Evolutionary conservation across 306 rosid genomes (phyloP).

Genomic region (Ceratonia siliqua): DNA sequence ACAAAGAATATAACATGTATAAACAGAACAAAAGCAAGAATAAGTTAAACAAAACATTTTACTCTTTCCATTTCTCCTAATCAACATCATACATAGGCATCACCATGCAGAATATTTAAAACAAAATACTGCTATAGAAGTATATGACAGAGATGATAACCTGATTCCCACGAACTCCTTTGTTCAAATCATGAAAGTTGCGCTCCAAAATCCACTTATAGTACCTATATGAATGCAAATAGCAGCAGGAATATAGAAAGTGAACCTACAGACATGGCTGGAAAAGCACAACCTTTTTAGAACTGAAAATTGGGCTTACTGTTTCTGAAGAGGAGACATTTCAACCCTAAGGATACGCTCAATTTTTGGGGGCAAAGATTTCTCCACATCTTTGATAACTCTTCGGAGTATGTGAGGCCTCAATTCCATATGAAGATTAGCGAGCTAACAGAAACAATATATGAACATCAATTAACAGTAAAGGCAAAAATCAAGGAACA

Average conservation of each 20-base stretch:
- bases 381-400: slow-evolving; percentile 98
- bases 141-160: slow-evolving; percentile 43
- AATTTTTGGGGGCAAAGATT: slow-evolving; percentile 97
- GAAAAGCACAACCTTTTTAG: slow-evolving; percentile 6
- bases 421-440: slow-evolving; percentile 96
- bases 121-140: neutral
- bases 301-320: slow-evolving; percentile 52
- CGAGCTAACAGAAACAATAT: slow-evolving; percentile 62
- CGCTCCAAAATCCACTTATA: slow-evolving; percentile 99
- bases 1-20: neutral
- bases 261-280: slow-evolving; percentile 23
- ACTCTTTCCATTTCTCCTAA: neutral
- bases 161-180: slow-evolving; percentile 99
- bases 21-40: neutral
- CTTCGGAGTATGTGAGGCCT: slow-evolving; percentile 98
- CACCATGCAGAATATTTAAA: neutral
- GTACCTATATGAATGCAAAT: slow-evolving; percentile 62
- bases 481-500: slow-evolving; percentile 2
- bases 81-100: neutral
- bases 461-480: slow-evolving; percentile 19
- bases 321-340: slow-evolving; percentile 99
- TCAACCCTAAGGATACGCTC: slow-evolving; percentile 98
- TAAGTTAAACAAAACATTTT: neutral
- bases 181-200: slow-evolving; percentile 94
- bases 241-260: slow-evolving; percentile 24